Evolutionary conservation across 495 filamentous ascomycete genomes (phyloP).

Genomic region (Penicillium maclennaniae): DNA sequence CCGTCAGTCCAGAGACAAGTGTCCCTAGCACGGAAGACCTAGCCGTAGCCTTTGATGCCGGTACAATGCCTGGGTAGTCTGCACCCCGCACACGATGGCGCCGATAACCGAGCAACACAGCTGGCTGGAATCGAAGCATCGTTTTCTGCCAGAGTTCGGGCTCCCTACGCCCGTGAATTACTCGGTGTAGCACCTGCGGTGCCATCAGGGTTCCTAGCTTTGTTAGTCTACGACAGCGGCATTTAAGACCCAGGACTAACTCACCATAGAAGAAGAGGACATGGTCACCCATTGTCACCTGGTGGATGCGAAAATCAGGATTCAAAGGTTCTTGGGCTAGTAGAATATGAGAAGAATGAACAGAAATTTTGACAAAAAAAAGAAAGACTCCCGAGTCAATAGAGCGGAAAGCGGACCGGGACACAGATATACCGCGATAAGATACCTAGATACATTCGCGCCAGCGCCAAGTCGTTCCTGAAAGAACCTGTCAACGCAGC

Average conservation of each 20-base stretch:
- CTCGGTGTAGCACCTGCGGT: constrained; percentile 73
- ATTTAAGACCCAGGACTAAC: constrained; percentile 23
- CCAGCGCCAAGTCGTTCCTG: background rate
- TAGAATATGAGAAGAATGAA: background rate
- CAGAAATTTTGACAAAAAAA: background rate
- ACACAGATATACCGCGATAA: background rate
- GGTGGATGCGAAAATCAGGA: background rate
- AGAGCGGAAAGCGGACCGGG: background rate
- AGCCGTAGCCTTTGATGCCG: constrained; percentile 17
- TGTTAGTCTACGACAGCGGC: background rate
- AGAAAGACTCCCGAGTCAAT: background rate
- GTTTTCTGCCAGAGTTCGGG: constrained; percentile 49
- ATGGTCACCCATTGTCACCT: constrained; percentile 36
- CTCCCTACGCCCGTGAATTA: constrained; percentile 61
- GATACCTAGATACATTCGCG: background rate
- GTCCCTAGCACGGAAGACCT: constrained; percentile 66
- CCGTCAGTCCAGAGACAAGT: constrained; percentile 73
- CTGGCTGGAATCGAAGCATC: constrained; percentile 63
- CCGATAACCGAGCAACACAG: constrained; percentile 67
- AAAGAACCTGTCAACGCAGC: background rate
- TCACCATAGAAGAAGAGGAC: constrained; percentile 55
- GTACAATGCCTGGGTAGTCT: constrained; percentile 84
- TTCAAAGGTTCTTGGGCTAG: background rate
- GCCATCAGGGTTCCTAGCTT: constrained; percentile 63
- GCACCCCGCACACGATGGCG: constrained; percentile 62